Percentiles rank a stretch among this genome's conserved stretches.
Conservation (phyloP, 441 rosid species). For the Flueggea neowawraea region DNA sequence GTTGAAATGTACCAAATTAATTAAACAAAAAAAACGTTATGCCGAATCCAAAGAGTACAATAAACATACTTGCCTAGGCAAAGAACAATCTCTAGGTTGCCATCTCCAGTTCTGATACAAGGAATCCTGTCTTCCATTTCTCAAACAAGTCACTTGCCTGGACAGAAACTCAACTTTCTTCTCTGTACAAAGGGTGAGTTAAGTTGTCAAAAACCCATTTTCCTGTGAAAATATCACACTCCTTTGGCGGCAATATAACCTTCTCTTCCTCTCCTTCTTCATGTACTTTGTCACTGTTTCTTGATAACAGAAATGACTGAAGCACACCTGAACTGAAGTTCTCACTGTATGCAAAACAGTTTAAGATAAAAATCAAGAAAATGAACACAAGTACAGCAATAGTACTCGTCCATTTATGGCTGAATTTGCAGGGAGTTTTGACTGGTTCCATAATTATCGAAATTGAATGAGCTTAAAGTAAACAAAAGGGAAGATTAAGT, state of each 20-base stretch:
- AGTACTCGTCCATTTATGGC: slow-evolving; percentile 7
- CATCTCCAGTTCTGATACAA: slow-evolving; percentile 80
- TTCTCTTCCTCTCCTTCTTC: slow-evolving; percentile 1
- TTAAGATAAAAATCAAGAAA: slow-evolving; percentile 10
- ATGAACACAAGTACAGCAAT: slow-evolving; percentile 1
- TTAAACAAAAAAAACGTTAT: no score
- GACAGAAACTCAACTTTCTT: slow-evolving; percentile 67
- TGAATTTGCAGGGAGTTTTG: slow-evolving; percentile 12
- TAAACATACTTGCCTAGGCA: slow-evolving; percentile 48
- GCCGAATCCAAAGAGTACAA: no score
- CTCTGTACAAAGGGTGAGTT: slow-evolving; percentile 61
- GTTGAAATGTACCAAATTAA: no score
- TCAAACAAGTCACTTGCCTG: slow-evolving; percentile 77
- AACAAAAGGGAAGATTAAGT: no score
- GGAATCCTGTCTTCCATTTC: slow-evolving; percentile 76
- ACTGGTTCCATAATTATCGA: not conserved
- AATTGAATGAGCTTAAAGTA: no score
- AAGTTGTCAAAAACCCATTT: slow-evolving; percentile 64
- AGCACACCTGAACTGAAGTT: slow-evolving; percentile 8
- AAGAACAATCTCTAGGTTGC: slow-evolving; percentile 75
- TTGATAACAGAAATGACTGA: not conserved
- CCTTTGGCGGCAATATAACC: slow-evolving; percentile 43
- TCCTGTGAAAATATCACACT: slow-evolving; percentile 73
- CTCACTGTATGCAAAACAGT: not conserved
- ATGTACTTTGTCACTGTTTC: not conserved